Evolutionary conservation across 1,139 yeast species (phyloP), one percentile per base, ranked within the genome.

Genomic region (Keqinozyma sinolaborantium): DNA sequence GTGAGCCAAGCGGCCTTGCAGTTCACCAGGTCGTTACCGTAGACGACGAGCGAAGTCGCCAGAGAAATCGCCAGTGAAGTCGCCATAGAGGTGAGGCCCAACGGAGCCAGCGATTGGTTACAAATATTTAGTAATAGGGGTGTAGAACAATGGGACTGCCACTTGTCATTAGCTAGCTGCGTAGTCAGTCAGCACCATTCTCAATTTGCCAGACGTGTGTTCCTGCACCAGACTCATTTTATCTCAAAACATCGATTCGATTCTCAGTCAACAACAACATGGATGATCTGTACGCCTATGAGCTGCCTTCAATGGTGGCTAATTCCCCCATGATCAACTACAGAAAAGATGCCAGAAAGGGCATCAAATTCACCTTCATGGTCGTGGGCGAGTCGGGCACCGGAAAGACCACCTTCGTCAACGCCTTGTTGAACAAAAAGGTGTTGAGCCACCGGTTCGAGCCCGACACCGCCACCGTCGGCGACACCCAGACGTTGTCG

Each of bases 401-500:
- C 1, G 97, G 97, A 12, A 86, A 88, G 53, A 79, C 95, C 5
- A 82, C 96, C 0, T 87, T 88, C 50, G 71, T 88, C 42, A 87
- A 87, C 47, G 78, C 94, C 30, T 62, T 90, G 32, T 56, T 83
- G 40, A 83, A 78, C 50, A 75, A 78, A 28, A 73, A 71, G 36
- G 70, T 82, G 25, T 55, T 82, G 42, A 69, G 76, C 18, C 86
- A 81, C 47, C 69, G 78, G 37, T 83, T 66, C 47, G 71, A 71
- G 35, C 44, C 51, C 7, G 56, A 55, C 24, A 42, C 42, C 30
- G 34, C 39, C n/a, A 38, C 46, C 13, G 46, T 44, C 11, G 58
- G 50, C 5, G 71, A 66, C 23, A 71, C 78, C 16, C 67, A 70
- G 45, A 72, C 79, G 2, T 62, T 75, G 39, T 59, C 76, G 3